A percentile compares a stretch with the other conserved stretches of the same genome.
Evolutionary conservation across 1,139 yeast species (phyloP).

Genomic region (Candida gigantensis): DNA sequence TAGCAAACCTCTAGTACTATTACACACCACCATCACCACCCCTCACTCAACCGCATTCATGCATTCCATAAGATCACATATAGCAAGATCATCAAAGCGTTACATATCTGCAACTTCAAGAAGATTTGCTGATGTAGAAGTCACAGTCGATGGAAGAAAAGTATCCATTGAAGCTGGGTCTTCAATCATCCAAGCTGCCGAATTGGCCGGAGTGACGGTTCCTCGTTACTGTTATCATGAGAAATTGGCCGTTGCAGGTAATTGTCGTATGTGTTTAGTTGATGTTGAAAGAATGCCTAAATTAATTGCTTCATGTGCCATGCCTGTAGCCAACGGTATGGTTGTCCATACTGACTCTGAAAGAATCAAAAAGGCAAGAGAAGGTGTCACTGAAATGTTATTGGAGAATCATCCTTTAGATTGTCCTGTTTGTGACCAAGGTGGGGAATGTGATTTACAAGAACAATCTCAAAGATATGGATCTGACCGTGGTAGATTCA

Average conservation of each 20-base stretch:
- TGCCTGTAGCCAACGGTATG: slow-evolving; percentile 90
- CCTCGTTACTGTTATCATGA: slow-evolving; percentile 94
- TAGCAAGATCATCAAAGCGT: slow-evolving; percentile 31
- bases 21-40: not conserved
- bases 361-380: slow-evolving; percentile 81
- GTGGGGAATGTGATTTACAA: slow-evolving; percentile 94
- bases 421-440: slow-evolving; percentile 93
- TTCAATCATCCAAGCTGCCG: slow-evolving; percentile 88
- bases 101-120: slow-evolving; percentile 29
- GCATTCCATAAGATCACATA: slow-evolving; percentile 23
- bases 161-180: slow-evolving; percentile 85
- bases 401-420: slow-evolving; percentile 90
- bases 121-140: slow-evolving; percentile 60
- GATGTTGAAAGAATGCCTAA: slow-evolving; percentile 91
- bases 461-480: slow-evolving; percentile 84
- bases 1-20: not conserved
- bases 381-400: slow-evolving; percentile 88
- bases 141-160: slow-evolving; percentile 76
- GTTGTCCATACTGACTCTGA: slow-evolving; percentile 81
- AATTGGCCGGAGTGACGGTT: slow-evolving; percentile 83
- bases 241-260: slow-evolving; percentile 90
- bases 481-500: slow-evolving; percentile 81
- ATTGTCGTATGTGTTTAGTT: slow-evolving; percentile 92
- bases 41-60: slow-evolving; percentile 6
- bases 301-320: slow-evolving; percentile 88